phyloP scores from a whole-genome alignment of 2,329 filamentous ascomycete genomes.

The Diaporthe aspalathi region DNA sequence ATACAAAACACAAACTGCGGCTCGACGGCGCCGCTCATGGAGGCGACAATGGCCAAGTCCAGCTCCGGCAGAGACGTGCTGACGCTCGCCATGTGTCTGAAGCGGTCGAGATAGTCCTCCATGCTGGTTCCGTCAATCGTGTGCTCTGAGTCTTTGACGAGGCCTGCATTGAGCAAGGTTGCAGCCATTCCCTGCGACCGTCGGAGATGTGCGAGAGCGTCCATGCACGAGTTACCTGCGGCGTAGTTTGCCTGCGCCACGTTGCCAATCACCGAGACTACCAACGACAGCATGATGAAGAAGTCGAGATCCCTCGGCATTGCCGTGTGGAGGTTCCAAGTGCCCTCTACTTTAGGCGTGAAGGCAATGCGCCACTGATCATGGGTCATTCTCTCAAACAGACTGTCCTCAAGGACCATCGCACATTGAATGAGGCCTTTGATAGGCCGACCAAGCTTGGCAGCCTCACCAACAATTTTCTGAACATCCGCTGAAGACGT shows the following conservation, averaged over 20 bases:
- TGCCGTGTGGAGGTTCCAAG: slow-evolving; percentile 42
- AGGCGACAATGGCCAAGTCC: background rate
- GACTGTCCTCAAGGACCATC: too few species aligned
- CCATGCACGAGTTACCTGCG: slow-evolving; percentile 48
- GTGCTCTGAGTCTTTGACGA: slow-evolving; percentile 1
- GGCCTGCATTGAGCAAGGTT: background rate
- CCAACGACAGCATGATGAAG: slow-evolving; percentile 46
- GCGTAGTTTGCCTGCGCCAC: slow-evolving; percentile 47
- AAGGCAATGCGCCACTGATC: background rate
- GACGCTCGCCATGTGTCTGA: background rate
- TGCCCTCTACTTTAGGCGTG: slow-evolving; percentile 35
- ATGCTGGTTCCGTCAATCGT: slow-evolving; percentile 3
- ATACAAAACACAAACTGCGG: background rate
- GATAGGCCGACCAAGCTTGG: too few species aligned
- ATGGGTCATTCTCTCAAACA: slow-evolving; percentile 23
- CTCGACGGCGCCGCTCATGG: background rate
- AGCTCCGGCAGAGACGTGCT: slow-evolving; percentile 14
- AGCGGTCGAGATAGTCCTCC: slow-evolving; percentile 3
- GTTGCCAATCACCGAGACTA: slow-evolving; percentile 42
- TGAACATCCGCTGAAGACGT: too few species aligned
- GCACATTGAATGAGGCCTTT: too few species aligned
- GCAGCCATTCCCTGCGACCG: slow-evolving; percentile 4
- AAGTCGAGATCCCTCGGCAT: slow-evolving; percentile 44
- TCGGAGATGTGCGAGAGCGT: slow-evolving; percentile 41
- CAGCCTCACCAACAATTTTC: too few species aligned